Base-by-base conservation (phyloP, 2,329 filamentous ascomycete species). In the Alternaria sp. region DNA sequence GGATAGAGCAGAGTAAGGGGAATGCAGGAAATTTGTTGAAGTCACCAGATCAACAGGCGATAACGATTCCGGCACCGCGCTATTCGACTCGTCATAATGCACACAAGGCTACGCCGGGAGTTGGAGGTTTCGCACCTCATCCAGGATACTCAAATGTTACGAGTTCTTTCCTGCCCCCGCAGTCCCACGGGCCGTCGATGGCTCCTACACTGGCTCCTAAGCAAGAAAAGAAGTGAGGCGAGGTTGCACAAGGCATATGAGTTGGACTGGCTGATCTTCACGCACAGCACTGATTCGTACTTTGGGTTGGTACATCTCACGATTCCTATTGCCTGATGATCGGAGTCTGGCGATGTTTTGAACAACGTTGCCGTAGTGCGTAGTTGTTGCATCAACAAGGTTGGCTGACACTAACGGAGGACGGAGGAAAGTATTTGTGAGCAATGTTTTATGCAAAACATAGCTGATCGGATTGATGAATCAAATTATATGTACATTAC, bases 101-200 rank as follows among this genome's bases (percentile, higher is more conserved):
- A 21, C 17, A 39, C 11, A 21, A 5, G n/a, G 39, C 10, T 34
- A 9, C 26, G 11, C 10, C 17, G n/a, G 24, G 34, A 33, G 8
- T 21, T 17, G 17, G 7, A 21, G 36, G 13, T 8, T 55, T 55
- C 29, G 34, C 17, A 21, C 13, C 28, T 39, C 36, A 55, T 40
- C 53, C 53, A 2, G 45, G 28, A 4, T 55, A 50, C 17, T 55
- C 53, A 7, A 55, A 50, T 24, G 34, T 50, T 13, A 39, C 10
- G 17, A 55, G 53, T 34, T 50, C 53, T 28, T 50, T 44, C 26
- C 34, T 28, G 10, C 23, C 31, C 13, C 48, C n/a, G 6, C 24
- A 31, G 33, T 26, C 14, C 6, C 24, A 14, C 28, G 4, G n/a
- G 2, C 2, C 31, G 17, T 36, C 14, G 7, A 21, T 23, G 4